Base-by-base conservation (phyloP, 2,329 filamentous ascomycete species). In the Parascedosporium putredinis region DNA sequence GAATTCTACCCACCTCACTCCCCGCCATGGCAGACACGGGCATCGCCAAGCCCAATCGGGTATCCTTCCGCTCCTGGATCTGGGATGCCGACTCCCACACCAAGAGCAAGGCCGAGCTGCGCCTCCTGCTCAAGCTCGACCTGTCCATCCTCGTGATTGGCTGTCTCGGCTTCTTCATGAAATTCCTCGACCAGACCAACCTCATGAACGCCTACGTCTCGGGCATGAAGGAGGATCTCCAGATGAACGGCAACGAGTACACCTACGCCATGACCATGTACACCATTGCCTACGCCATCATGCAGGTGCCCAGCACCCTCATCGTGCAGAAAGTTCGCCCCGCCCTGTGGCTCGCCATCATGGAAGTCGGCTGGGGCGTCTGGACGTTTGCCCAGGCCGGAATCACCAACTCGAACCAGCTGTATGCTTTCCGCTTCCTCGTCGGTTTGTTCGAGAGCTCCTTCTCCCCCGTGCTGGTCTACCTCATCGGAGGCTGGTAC, bases 401-500 rank as follows among this genome's bases (percentile, higher is more conserved):
- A 7, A 67, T 61, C 44, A 58, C 65, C 18, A 66, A 53, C 1
- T 68, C 64, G 0, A 45, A 56, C 5, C 60, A 70, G 20, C 64
- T 72, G 25, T 73, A 72, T 18, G 69, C 69, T 2, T 62, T 81
- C 0, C 69, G 78, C 5, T 73, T 79, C 51, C 66, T 78, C 40
- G 68, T 79, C 25, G 77, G 77, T 43, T 58, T 77, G 0, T 70
- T 78, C 36, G 77, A 79, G 58, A 71, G 70, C 6, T 72, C 73
- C 0, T 77, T 77, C 44, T 75, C 72, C 43, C 76, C 77, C 0
- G 77, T 76, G 23, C 69, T 78, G 40, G 63, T 76, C 43, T 69
- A 73, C 43, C 68, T 76, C 20, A 66, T 81, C 5, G 76, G 74
- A 0, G 76, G 69, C 1, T 82, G 78, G 77, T 82, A 82, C 57